phyloP scores from a whole-genome alignment of 768 basidiomycete genomes.

The Xerocomellus dryophilus region DNA sequence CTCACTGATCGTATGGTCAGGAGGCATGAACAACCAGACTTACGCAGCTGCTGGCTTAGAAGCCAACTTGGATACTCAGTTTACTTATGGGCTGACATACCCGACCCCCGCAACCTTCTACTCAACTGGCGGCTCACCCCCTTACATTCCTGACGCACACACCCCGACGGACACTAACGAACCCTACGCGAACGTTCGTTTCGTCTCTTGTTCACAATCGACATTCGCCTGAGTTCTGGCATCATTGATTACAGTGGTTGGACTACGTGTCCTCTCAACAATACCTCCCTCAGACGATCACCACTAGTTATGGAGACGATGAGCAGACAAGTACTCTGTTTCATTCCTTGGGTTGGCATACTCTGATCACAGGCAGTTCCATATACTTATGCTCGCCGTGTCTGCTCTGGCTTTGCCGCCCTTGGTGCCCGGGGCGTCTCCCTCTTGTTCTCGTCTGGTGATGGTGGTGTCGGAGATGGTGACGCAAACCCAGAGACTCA shows the following conservation, averaged over 20 bases:
- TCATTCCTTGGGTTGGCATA: neutral
- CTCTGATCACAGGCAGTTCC: slow-evolving; percentile 44
- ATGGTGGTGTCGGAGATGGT: slow-evolving; percentile 66
- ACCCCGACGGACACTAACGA: slow-evolving; percentile 46
- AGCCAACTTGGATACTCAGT: slow-evolving; percentile 67
- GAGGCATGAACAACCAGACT: slow-evolving; percentile 59
- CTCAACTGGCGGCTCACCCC: slow-evolving; percentile 60
- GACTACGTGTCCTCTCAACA: slow-evolving; percentile 50
- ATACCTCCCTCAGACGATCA: slow-evolving; percentile 56
- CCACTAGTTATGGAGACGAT: slow-evolving; percentile 70
- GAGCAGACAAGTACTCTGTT: slow-evolving; percentile 59
- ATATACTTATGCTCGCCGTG: slow-evolving; percentile 51
- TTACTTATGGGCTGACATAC: slow-evolving; percentile 60
- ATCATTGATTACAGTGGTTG: slow-evolving; percentile 49
- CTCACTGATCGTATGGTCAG: slow-evolving; percentile 33
- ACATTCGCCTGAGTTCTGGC: neutral
- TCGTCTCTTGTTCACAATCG: neutral
- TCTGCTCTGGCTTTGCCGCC: slow-evolving; percentile 60
- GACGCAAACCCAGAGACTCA: slow-evolving; percentile 50
- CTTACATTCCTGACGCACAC: slow-evolving; percentile 47
- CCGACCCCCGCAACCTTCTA: slow-evolving; percentile 60
- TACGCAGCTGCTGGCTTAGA: slow-evolving; percentile 53
- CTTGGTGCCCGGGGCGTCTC: slow-evolving; percentile 68
- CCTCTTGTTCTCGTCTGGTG: slow-evolving; percentile 63
- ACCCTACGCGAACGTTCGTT: slow-evolving; percentile 43